Evolutionary conservation across 1,284 basidiomycete species (phyloP).

Genomic region (Somion occarium): DNA sequence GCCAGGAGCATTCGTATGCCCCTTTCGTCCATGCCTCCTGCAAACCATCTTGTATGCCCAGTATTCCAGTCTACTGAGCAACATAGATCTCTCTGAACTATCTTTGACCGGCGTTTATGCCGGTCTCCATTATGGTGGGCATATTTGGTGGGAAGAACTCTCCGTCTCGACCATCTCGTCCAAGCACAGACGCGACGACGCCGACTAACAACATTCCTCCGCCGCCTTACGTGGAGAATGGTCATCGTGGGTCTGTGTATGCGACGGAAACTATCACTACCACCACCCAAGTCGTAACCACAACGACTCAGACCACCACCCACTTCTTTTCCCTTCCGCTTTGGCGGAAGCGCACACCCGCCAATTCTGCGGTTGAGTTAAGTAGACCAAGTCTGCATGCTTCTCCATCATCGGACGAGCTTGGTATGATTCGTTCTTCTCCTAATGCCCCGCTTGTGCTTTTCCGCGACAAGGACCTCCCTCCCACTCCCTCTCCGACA

Average conservation of each 20-base stretch:
- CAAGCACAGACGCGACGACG: slow-evolving; percentile 4
- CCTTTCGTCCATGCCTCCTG: not conserved
- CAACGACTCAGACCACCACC: slow-evolving; percentile 9
- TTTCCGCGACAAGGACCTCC: slow-evolving; percentile 58
- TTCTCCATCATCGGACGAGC: slow-evolving; percentile 24
- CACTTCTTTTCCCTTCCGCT: slow-evolving; percentile 55
- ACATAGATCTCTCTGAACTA: not conserved
- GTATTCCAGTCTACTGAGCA: too few relatives aligned
- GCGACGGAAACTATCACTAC: slow-evolving; percentile 6
- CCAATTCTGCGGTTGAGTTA: slow-evolving; percentile 9
- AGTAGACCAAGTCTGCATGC: slow-evolving; percentile 23
- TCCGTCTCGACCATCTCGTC: slow-evolving; percentile 6
- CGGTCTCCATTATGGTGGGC: slow-evolving; percentile 5
- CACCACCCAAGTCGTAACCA: slow-evolving; percentile 9
- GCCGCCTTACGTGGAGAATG: slow-evolving; percentile 6
- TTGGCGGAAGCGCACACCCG: slow-evolving; percentile 50
- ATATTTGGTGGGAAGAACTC: slow-evolving; percentile 6
- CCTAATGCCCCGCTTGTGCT: slow-evolving; percentile 21
- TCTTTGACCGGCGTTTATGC: not conserved
- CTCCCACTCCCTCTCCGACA: slow-evolving; percentile 48
- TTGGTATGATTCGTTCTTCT: slow-evolving; percentile 19
- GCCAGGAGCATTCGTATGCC: not conserved
- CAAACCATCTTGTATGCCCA: too few relatives aligned
- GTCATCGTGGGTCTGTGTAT: slow-evolving; percentile 1
- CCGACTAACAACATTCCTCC: slow-evolving; percentile 1